phyloP scores from a whole-genome alignment of 352 stramenopile genomes.

The Globisporangium radiosum region DNA sequence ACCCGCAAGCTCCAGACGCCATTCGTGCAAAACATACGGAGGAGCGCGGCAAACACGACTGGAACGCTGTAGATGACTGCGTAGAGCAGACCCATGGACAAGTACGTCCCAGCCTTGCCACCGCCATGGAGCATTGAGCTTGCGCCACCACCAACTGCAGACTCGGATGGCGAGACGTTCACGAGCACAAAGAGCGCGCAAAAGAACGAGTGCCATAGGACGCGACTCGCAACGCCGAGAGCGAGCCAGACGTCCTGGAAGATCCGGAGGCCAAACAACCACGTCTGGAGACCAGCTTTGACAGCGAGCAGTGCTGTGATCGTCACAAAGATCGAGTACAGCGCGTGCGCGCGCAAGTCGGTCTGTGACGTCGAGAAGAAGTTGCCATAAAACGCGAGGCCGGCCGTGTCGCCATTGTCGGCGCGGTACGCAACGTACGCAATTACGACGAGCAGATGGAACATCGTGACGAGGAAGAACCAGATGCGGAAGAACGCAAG shows the following conservation, averaged over 20 bases:
- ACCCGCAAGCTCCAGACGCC: constrained; percentile 55
- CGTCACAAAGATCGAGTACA: constrained; percentile 67
- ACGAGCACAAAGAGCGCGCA: constrained; percentile 57
- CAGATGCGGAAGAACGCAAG: constrained; percentile 79
- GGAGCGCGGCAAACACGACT: constrained; percentile 32
- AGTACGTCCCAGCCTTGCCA: constrained; percentile 40
- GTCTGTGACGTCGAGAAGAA: constrained; percentile 46
- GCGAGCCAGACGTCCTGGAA: constrained; percentile 64
- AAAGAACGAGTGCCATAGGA: constrained; percentile 75
- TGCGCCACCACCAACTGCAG: constrained; percentile 32
- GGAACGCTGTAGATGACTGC: constrained; percentile 55
- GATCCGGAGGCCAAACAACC: constrained; percentile 55
- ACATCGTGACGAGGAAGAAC: constrained; percentile 75
- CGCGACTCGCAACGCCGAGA: constrained; percentile 50
- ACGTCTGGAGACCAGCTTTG: constrained; percentile 72
- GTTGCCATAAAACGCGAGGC: constrained; percentile 55
- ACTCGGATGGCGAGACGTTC: constrained; percentile 52
- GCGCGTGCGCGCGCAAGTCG: constrained; percentile 56
- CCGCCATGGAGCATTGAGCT: constrained; percentile 41
- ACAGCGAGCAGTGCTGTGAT: constrained; percentile 45
- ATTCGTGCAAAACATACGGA: constrained; percentile 48
- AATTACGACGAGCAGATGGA: constrained; percentile 62
- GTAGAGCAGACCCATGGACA: constrained; percentile 57
- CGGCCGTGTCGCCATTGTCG: constrained; percentile 31
- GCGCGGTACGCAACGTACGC: constrained; percentile 69